Conservation (phyloP, 257 asterid species). For the Solanum neorickii region DNA sequence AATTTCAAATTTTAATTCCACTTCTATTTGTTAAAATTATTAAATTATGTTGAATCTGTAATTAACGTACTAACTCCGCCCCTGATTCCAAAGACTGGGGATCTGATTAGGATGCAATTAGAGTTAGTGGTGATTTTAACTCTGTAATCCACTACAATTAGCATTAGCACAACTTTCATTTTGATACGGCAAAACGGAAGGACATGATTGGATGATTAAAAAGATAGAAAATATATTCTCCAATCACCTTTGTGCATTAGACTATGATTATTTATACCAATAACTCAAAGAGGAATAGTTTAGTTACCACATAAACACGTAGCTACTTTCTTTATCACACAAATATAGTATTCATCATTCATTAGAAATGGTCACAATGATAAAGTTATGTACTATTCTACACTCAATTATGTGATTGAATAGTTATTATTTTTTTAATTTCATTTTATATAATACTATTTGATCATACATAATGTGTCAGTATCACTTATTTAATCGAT, state of each 20-base stretch:
- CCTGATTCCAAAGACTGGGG: neutral
- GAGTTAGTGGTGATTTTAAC: neutral
- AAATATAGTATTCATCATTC: neutral
- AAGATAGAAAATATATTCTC: neutral
- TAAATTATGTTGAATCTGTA: neutral
- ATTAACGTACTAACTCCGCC: neutral
- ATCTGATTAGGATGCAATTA: neutral
- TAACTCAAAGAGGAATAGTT: neutral
- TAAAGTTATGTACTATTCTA: neutral
- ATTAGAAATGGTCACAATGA: neutral
- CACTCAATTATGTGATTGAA: no score
- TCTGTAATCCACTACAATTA: neutral
- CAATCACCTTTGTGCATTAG: neutral
- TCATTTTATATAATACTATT: no score
- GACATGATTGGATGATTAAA: neutral
- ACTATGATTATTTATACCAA: neutral
- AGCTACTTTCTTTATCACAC: neutral
- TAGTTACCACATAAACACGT: neutral
- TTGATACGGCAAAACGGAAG: neutral
- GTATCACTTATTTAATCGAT: no score
- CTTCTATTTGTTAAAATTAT: neutral
- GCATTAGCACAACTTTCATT: neutral
- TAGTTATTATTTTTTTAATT: no score
- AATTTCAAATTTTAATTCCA: neutral
- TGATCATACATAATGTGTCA: rapidly evolving